Evolutionary conservation across 805 yeast species (phyloP), one percentile per base, ranked within the genome.

Genomic region (Metschnikowia hibisci): DNA sequence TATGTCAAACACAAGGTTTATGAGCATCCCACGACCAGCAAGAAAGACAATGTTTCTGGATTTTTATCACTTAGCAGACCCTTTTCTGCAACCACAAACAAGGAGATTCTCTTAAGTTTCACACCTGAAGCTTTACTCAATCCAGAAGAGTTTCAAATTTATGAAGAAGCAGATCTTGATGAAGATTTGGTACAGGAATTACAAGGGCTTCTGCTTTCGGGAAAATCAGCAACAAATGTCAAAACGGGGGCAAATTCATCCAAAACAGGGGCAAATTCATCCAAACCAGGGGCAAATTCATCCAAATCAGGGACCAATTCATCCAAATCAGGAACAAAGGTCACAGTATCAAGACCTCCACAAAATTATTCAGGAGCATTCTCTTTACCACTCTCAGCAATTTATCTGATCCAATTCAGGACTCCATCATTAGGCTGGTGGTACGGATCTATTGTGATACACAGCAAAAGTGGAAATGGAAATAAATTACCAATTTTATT

Each of bases 371-470:
- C 20, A 27, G 18, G 12, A 9, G 34, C 34, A 5, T 89, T 89
- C 64, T 77, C 84, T 3, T 60, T 83, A 15, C 74, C 80, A 13
- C 60, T 86, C 23, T 58, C 76, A 29, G 75, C 74, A 46, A 58
- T 91, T 4, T 91, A 81, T 61, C 85, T 96, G 20, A 72, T 93
- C 32, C 96, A 90, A 61, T 77, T 84, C 10, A 74, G 97, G 42
- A 82, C 82, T 2, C 97, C 96, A 5, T 81, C 89, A 2, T 67
- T 80, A 12, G 95, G 90, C 2, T 82, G 89, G 80, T 91, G 97
- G 96, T 80, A 77, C 64, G 99, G 99, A 0, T 86, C 96, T 0
- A 67, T 91, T 12, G 69, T 88, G 2, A 62, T 93, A 23, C 83
- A 87, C 61, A 78, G 91, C 1, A 77, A 77, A 50, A 67, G 78